Base-by-base conservation (phyloP, 1,139 yeast genomes). In the Dujonia santamariae region DNA sequence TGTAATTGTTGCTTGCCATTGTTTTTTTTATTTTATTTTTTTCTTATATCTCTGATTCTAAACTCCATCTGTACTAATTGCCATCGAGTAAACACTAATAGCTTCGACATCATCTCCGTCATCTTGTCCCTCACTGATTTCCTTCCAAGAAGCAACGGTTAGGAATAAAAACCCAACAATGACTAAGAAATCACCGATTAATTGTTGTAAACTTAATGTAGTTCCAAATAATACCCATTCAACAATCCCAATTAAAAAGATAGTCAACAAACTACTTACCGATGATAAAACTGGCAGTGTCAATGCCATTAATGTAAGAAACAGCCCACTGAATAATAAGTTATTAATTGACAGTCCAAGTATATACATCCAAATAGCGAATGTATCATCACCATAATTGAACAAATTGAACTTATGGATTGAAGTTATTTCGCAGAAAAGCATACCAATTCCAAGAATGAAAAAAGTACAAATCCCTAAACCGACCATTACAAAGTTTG, bases 211-310 rank as follows among this genome's bases (percentile, higher is more conserved):
- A 19, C 75, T 66, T 42, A 80, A 61, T 4, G 48, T 56, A 27
- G 78, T 74, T 11, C 80, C 84, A 54, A 83, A 84, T n/a, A 83
- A 48, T 3, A 72, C 42, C 83, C 85, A 85, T 51, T 87, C 96
- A 14, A 80, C 82, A 3, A 85, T 36, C 0, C 96, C 95, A 30
- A 87, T 94, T 39, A 86, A 59, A 45, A 86, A 74, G 15, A 88
- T 87, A 0, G 95, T 85, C 35, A 85, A 65, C 39, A 87, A 60
- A 0, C 95, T 80, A 26, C 92, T 82, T 8, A 87, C 96, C 0
- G 92, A 79, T 1, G 95, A 83, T 34, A 87, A 67, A 2, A 87
- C 95, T 0, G 96, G 96, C 12, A 85, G 80, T 0, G 96, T 87
- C 39, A 87, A 69, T 1, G 95, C 82, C 84, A 86, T 85, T 44